A percentile compares a stretch with the other conserved stretches of the same genome.
Conservation (phyloP, 345 rosid species). For the Euphorbia tirucalli region DNA sequence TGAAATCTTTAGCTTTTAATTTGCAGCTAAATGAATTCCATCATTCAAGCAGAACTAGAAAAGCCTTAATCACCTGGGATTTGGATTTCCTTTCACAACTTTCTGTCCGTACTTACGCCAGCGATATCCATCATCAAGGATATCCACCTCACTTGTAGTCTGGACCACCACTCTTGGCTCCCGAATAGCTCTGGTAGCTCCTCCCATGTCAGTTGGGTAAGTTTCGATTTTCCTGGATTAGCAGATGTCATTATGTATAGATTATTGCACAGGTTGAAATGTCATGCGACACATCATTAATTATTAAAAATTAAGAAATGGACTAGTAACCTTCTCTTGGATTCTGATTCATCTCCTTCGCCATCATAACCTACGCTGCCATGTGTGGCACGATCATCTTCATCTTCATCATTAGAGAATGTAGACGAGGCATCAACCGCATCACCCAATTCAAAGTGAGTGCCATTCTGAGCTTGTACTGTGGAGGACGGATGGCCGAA, state of each 20-base stretch:
- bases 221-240: conserved; percentile 30
- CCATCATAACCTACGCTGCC: conserved; percentile 29
- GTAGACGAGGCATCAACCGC: conserved; percentile 56
- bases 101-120: conserved; percentile 99
- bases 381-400: conserved; percentile 34
- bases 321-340: conserved; percentile 32
- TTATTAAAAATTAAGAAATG: not conserved
- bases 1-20: not conserved
- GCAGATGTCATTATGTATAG: not conserved
- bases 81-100: conserved; percentile 98
- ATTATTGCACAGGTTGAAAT: not conserved
- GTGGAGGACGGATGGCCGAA: conserved; percentile 45
- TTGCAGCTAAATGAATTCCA: not conserved
- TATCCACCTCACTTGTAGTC: conserved; percentile 95
- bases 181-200: conserved; percentile 69
- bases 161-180: conserved; percentile 99
- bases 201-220: conserved; percentile 40
- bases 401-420: conserved; percentile 35
- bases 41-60: not conserved
- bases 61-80: conserved; percentile 60
- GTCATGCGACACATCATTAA: not conserved
- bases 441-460: conserved; percentile 59
- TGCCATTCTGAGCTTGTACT: conserved; percentile 44
- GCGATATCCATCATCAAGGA: conserved; percentile 94
- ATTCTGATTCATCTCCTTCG: conserved; percentile 36